These are phyloP conservation scores for Glycine latifolia DNA, from an alignment of 306 rosid genomes.

Conservation along the genomic window DNA sequence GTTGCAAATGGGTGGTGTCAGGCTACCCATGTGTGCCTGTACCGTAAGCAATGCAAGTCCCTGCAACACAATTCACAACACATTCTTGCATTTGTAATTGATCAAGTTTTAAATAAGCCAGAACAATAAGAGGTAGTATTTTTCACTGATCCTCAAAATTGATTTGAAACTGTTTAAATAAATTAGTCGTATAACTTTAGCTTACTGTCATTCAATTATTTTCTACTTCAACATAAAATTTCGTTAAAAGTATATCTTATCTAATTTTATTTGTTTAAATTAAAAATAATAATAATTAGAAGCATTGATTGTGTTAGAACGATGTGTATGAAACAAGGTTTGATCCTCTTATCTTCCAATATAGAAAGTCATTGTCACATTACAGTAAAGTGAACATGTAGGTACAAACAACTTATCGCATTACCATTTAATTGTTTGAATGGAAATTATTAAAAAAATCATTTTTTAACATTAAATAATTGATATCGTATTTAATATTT, in stretches of 20 bases:
- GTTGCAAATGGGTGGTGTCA: slow-evolving; percentile 69
- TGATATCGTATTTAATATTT: neutral
- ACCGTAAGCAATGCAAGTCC: slow-evolving; percentile 65
- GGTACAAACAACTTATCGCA: neutral
- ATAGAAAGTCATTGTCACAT: neutral
- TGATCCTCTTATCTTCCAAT: neutral
- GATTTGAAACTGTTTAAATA: too few species aligned
- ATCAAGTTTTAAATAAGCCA: too few species aligned
- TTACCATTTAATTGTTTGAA: neutral
- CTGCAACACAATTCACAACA: slow-evolving; percentile 43
- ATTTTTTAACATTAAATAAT: neutral
- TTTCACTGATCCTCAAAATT: too few species aligned
- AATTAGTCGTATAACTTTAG: too few species aligned
- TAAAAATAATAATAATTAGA: too few species aligned
- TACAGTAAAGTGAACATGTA: neutral
- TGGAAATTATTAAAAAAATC: too few species aligned
- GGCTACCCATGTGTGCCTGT: slow-evolving; percentile 69
- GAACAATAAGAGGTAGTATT: too few species aligned
- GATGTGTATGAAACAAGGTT: neutral
- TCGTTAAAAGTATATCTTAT: too few species aligned
- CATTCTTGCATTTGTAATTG: neutral
- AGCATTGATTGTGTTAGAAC: too few species aligned
- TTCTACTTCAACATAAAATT: too few species aligned
- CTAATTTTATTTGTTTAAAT: too few species aligned
- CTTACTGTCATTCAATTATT: too few species aligned